phyloP scores from a whole-genome alignment of 441 rosid genomes.

The Kokia cookei region DNA sequence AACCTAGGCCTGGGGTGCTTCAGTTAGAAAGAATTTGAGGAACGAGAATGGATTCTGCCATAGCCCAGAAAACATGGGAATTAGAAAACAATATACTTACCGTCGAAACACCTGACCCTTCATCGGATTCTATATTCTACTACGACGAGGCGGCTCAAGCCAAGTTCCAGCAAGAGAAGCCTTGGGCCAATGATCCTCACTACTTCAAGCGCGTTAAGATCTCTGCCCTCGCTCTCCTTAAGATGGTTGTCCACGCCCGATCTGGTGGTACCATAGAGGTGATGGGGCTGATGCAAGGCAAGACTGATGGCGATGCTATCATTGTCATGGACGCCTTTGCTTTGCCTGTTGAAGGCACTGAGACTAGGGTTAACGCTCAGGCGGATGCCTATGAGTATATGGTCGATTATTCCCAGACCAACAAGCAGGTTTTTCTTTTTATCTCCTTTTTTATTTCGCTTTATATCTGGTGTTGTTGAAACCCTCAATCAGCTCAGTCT shows the following conservation, averaged over 20 bases:
- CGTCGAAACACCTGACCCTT: constrained; percentile 36
- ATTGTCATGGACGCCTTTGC: constrained; percentile 99
- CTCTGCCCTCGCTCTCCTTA: constrained; percentile 93
- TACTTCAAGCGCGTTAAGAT: constrained; percentile 94
- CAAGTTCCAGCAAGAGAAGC: constrained; percentile 87
- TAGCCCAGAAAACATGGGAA: constrained; percentile 98
- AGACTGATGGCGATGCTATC: constrained; percentile 89
- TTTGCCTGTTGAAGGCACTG: constrained; percentile 96
- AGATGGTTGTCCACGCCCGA: constrained; percentile 99
- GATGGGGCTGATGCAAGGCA: constrained; percentile 99
- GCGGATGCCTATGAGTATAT: constrained; percentile 97
- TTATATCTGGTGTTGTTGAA: background rate
- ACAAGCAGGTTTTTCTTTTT: constrained; percentile 60
- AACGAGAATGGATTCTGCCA: constrained; percentile 47
- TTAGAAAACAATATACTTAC: constrained; percentile 81
- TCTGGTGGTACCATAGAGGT: constrained; percentile 99
- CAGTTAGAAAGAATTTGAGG: background rate
- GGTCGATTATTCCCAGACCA: constrained; percentile 95
- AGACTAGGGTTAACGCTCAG: constrained; percentile 98
- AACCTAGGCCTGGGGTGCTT: background rate
- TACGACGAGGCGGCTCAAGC: constrained; percentile 66
- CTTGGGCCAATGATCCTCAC: constrained; percentile 91
- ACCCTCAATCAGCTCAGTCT: background rate
- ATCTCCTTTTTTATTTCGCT: background rate
- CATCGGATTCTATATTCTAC: constrained; percentile 80